Conservation (phyloP, 192 early-diverging fungal genomes). For the Coemansia aciculifera region DNA sequence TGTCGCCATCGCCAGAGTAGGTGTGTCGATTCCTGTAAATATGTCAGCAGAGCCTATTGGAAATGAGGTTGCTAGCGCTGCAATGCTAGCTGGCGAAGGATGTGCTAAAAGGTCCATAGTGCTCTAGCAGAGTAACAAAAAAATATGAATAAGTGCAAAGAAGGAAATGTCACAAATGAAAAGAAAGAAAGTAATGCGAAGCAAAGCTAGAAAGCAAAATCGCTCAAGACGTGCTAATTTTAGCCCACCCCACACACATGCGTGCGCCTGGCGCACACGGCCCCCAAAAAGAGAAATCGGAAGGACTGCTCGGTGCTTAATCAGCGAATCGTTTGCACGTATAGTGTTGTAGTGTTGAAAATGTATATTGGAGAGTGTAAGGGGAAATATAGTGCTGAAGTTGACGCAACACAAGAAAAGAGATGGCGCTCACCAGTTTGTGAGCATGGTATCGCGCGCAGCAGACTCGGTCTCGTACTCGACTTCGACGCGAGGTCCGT, state of each 20-base stretch:
- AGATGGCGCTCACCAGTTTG: slow-evolving; percentile 27
- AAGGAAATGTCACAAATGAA: background rate
- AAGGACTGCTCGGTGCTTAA: background rate
- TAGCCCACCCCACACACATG: background rate
- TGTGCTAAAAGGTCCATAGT: slow-evolving; percentile 10
- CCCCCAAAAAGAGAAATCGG: background rate
- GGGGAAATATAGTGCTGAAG: background rate
- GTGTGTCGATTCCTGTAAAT: slow-evolving; percentile 13
- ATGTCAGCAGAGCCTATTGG: slow-evolving; percentile 1
- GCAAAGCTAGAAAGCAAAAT: background rate
- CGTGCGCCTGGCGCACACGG: background rate
- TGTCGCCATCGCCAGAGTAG: slow-evolving; percentile 4
- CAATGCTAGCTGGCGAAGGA: background rate
- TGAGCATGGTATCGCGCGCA: slow-evolving; percentile 36
- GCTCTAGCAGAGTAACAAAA: background rate
- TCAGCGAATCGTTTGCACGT: background rate
- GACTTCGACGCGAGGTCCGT: slow-evolving; percentile 58
- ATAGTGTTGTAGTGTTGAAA: background rate
- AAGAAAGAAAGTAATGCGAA: background rate
- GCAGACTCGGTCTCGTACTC: slow-evolving; percentile 59
- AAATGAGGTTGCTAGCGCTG: background rate
- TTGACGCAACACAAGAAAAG: slow-evolving; percentile 1
- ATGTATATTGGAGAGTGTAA: background rate
- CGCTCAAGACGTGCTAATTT: background rate
- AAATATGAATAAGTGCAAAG: background rate